Base-by-base conservation (phyloP, 345 rosid species). In the Corchorus olitorius region DNA sequence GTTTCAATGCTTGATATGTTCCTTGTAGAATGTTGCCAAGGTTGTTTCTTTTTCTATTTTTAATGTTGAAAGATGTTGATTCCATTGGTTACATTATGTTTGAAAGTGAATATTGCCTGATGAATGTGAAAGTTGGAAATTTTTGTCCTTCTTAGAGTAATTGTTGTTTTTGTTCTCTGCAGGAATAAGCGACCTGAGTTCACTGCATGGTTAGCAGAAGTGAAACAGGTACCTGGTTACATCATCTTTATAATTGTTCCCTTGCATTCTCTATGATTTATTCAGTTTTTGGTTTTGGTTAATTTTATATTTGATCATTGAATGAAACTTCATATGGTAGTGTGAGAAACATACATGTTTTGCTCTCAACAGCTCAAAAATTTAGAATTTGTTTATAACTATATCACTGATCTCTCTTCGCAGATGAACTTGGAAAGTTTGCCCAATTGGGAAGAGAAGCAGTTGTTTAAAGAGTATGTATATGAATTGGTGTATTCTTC, bases 181-280 rank as follows among this genome's bases (percentile, higher is more conserved):
- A 96, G 99, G 99, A 95, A 76, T 75, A 95, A 92, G 83, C 92
- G 99, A 64, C 99, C 99, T 16, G 99, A 95, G 85, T 95, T 93
- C 86, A 93, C 97, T 68, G 99, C 99, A 73, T 95, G 99, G 98
- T 80, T 95, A 78, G 87, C 88, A 58, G 99, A 95, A 88, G 92
- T 95, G 54, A 95, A 92, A 70, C 88, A 93, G 97, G 99, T 92
- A 79, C 75, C 64, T 63, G 12, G 53, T 68, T 70, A 4, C 49
- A 35, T 66, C 6, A 54, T 50, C 20, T 33, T 70, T 50, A 59
- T 37, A 22, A 59, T 59, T 22, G 22, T 22, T 19, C 37, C 19
- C 13, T 37, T 19, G 15, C 65, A 35, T 5, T 1, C 13, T 13
- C 14, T 20, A 14, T 4, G 0, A n/a, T 20, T 8, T 4, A 9